phyloP scores from a whole-genome alignment of 768 basidiomycete genomes.

The Mycena capillaripes region DNA sequence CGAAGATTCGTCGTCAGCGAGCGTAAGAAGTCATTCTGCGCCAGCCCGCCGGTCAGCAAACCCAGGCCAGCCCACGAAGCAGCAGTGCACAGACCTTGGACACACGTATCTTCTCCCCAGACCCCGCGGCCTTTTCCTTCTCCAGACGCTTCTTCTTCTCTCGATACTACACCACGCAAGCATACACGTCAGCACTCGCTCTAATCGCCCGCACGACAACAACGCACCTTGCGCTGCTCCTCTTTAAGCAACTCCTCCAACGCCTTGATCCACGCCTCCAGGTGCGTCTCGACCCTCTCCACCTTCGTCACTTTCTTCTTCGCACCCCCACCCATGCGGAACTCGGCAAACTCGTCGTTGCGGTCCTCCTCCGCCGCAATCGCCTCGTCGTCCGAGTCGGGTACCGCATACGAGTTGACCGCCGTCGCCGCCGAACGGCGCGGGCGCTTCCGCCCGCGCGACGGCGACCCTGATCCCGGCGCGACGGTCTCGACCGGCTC shows the following conservation, averaged over 20 bases:
- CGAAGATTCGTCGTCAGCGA: slow-evolving; percentile 71
- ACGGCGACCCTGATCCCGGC: not conserved
- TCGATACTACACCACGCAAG: slow-evolving; percentile 61
- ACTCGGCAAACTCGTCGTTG: slow-evolving; percentile 35
- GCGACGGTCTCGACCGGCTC: slow-evolving; percentile 39
- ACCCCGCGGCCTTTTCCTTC: slow-evolving; percentile 59
- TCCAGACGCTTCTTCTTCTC: slow-evolving; percentile 73
- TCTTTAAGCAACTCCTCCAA: slow-evolving; percentile 70
- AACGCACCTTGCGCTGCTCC: slow-evolving; percentile 77
- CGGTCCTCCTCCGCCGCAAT: slow-evolving; percentile 33
- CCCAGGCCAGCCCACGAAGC: not conserved
- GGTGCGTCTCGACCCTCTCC: slow-evolving; percentile 56
- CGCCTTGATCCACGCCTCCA: slow-evolving; percentile 80
- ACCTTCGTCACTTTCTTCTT: slow-evolving; percentile 56
- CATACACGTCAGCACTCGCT: slow-evolving; percentile 9
- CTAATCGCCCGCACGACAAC: not conserved
- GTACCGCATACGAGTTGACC: slow-evolving; percentile 33
- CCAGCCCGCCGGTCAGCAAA: not conserved
- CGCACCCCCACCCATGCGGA: slow-evolving; percentile 14
- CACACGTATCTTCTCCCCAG: slow-evolving; percentile 65
- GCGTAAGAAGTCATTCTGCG: slow-evolving; percentile 79
- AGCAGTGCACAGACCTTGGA: slow-evolving; percentile 69
- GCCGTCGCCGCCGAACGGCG: slow-evolving; percentile 34
- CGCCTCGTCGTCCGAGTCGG: slow-evolving; percentile 40
- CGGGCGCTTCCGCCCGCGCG: slow-evolving; percentile 29